Conservation (phyloP, 768 basidiomycete species). For the Suillus sp. region DNA sequence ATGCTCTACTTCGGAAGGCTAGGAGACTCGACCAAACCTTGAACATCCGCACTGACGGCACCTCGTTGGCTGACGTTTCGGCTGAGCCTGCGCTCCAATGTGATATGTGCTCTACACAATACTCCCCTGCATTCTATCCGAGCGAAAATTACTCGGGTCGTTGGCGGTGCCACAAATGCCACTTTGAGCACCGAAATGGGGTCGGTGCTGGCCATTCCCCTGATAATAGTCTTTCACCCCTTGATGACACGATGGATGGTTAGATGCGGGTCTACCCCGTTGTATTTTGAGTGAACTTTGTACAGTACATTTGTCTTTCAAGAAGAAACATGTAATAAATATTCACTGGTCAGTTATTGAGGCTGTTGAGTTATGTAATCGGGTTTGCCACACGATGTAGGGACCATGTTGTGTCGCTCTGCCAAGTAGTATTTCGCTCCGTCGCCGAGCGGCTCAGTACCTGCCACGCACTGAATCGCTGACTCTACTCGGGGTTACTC, state of each 20-base stretch:
- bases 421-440: conserved; percentile 15
- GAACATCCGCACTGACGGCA: conserved; percentile 45
- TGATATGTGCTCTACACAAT: conserved; percentile 62
- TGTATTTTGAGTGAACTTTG: neutral
- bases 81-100: conserved; percentile 45
- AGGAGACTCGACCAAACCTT: conserved; percentile 77
- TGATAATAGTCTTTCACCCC: conserved; percentile 1
- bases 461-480: conserved; percentile 8
- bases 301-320: neutral
- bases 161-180: conserved; percentile 49
- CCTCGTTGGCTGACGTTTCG: conserved; percentile 12
- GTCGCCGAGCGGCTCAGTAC: conserved; percentile 6
- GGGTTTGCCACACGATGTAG: neutral
- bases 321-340: neutral
- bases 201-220: neutral
- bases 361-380: conserved; percentile 4
- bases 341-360: neutral
- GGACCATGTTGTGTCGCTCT: neutral
- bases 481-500: conserved; percentile 5
- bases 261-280: neutral
- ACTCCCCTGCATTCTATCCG: conserved; percentile 76
- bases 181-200: conserved; percentile 24
- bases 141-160: conserved; percentile 27
- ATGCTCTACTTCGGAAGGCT: conserved; percentile 88
- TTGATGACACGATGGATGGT: conserved; percentile 5